Percentiles rank a stretch among this genome's conserved stretches.
Evolutionary conservation across 257 asterid species (phyloP).

Genomic region (Nicotiana tomentosiformis): DNA sequence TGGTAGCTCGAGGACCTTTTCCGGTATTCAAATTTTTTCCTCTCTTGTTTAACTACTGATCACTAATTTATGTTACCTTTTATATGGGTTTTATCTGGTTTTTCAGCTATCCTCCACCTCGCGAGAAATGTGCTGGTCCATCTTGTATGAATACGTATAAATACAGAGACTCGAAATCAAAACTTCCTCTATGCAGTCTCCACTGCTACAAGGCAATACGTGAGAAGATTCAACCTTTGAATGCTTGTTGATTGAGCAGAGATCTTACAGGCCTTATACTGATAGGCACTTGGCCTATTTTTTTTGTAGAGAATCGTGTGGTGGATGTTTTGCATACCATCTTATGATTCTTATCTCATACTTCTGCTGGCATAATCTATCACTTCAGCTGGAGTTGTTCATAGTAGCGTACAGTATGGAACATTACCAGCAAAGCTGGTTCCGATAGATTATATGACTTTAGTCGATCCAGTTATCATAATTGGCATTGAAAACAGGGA

Average conservation of each 20-base stretch:
- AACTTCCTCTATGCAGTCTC: conserved; percentile 81
- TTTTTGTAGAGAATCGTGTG: neutral
- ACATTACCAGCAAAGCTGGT: neutral
- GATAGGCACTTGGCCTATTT: neutral
- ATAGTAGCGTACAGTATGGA: neutral
- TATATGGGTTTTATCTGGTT: conserved; percentile 17
- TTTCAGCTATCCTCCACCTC: conserved; percentile 70
- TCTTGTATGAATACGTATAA: conserved; percentile 66
- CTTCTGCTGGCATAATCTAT: neutral
- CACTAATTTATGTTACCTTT: neutral
- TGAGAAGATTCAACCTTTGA: conserved; percentile 25
- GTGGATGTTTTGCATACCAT: neutral
- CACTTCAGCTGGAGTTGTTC: neutral
- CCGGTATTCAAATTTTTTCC: neutral
- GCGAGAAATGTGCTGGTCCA: conserved; percentile 77
- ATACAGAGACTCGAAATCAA: conserved; percentile 68
- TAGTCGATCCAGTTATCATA: too few relatives aligned
- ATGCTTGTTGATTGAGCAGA: conserved; percentile 36
- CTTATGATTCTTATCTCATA: neutral
- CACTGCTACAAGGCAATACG: conserved; percentile 65
- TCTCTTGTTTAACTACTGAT: neutral
- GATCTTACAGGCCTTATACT: neutral
- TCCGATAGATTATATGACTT: neutral
- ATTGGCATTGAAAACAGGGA: too few relatives aligned
- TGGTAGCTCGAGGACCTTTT: neutral